phyloP scores from a whole-genome alignment of 1,139 yeast genomes.

The Saccharomyces hybrid region DNA sequence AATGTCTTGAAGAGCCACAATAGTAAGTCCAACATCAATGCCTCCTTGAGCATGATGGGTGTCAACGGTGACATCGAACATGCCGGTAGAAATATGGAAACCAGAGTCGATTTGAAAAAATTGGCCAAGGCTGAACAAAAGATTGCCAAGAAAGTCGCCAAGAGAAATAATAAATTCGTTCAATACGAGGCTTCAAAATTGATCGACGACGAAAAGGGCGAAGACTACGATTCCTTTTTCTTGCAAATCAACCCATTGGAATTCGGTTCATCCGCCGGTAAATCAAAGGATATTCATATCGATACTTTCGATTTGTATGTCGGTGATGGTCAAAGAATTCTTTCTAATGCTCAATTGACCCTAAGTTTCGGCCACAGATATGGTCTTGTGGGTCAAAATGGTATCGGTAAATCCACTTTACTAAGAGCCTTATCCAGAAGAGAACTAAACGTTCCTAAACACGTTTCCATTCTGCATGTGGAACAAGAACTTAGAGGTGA shows the following conservation, averaged over 20 bases:
- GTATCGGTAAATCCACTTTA: conserved; percentile 97
- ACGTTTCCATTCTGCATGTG: conserved; percentile 89
- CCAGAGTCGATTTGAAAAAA: conserved; percentile 92
- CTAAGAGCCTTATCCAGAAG: conserved; percentile 86
- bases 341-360: conserved; percentile 80
- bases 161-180: conserved; percentile 81
- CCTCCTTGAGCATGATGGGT: conserved; percentile 63
- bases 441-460: conserved; percentile 89
- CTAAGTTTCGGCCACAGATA: conserved; percentile 89
- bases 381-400: conserved; percentile 97
- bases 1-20: conserved; percentile 57
- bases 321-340: conserved; percentile 89
- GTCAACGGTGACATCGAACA: conserved; percentile 83
- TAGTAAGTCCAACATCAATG: conserved; percentile 57
- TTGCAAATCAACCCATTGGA: conserved; percentile 92
- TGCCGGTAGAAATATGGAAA: conserved; percentile 84
- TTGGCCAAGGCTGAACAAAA: conserved; percentile 95
- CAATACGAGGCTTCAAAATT: conserved; percentile 87
- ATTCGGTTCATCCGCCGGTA: conserved; percentile 84
- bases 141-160: conserved; percentile 93
- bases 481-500: conserved; percentile 97
- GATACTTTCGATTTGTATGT: conserved; percentile 91
- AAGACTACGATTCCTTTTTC: conserved; percentile 89
- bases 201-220: conserved; percentile 51
- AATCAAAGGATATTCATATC: conserved; percentile 87